These are phyloP conservation scores for Shiraia bambusicola DNA, from an alignment of 2,329 filamentous ascomycete genomes.

Conservation along the genomic window DNA sequence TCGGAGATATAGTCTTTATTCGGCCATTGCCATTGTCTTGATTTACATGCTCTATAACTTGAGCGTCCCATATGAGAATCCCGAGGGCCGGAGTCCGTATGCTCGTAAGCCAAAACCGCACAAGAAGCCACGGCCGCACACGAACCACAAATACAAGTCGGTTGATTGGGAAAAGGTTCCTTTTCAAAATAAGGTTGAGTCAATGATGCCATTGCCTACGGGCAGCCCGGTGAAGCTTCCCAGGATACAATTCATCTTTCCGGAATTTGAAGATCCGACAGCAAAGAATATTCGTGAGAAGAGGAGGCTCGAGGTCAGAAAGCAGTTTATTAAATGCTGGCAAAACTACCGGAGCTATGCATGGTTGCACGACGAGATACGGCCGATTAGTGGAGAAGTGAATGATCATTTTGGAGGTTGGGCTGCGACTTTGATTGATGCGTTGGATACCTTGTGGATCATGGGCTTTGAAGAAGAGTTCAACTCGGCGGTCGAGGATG, in stretches of 20 bases:
- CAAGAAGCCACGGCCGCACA: conserved; percentile 10
- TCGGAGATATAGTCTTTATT: conserved; percentile 42
- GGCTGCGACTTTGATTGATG: conserved; percentile 51
- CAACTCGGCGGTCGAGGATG: conserved; percentile 47
- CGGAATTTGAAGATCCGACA: conserved; percentile 35
- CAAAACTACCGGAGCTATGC: conserved; percentile 47
- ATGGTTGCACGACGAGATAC: conserved; percentile 53
- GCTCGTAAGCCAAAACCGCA: conserved; percentile 8
- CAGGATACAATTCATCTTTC: conserved; percentile 47
- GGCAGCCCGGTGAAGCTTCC: conserved; percentile 43
- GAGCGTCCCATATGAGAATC: conserved; percentile 35
- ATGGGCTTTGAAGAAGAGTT: conserved; percentile 53
- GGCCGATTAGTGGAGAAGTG: conserved; percentile 45
- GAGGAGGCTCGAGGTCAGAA: conserved; percentile 43
- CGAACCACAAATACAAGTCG: conserved; percentile 14
- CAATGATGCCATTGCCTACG: conserved; percentile 42
- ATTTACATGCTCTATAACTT: conserved; percentile 44
- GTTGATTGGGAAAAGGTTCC: conserved; percentile 47
- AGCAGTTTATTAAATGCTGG: conserved; percentile 49
- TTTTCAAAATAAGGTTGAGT: conserved; percentile 44
- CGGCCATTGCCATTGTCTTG: conserved; percentile 34
- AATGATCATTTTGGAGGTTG: conserved; percentile 51
- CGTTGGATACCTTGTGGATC: conserved; percentile 51
- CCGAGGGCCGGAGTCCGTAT: conserved; percentile 1
- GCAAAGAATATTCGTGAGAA: conserved; percentile 37